A percentile compares a stretch with the other conserved stretches of the same genome.
Evolutionary conservation across 208 protist species (phyloP).

Genomic region (Trypanosoma grayi): DNA sequence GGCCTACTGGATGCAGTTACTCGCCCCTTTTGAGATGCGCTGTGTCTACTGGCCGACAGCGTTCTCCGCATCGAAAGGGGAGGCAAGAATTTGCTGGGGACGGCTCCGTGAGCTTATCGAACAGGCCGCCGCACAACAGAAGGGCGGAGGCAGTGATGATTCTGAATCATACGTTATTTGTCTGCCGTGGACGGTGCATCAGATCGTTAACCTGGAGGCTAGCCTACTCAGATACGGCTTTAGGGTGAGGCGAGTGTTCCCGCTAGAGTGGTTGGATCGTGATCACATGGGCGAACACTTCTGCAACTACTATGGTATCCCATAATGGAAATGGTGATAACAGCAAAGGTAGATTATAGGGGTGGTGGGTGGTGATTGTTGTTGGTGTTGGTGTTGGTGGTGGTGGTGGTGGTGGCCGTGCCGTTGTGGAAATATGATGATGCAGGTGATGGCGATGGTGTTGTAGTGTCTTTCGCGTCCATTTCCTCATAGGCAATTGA

Average conservation of each 20-base stretch:
- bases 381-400: too few species aligned
- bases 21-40: conserved; percentile 75
- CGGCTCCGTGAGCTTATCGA: conserved; percentile 73
- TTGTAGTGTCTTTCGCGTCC: too few species aligned
- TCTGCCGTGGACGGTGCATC: conserved; percentile 84
- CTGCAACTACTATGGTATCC: conserved; percentile 58
- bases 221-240: conserved; percentile 86
- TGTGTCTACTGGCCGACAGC: conserved; percentile 71
- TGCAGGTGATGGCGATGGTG: too few species aligned
- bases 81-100: conserved; percentile 79
- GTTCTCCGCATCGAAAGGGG: conserved; percentile 74
- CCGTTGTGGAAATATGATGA: too few species aligned
- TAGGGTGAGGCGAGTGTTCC: conserved; percentile 52
- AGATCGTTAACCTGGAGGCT: conserved; percentile 87
- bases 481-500: too few species aligned
- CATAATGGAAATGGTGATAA: conserved; percentile 14
- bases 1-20: conserved; percentile 35
- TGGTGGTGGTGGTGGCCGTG: too few species aligned
- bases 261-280: conserved; percentile 73
- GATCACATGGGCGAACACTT: conserved; percentile 81
- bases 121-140: conserved; percentile 9
- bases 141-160: conserved; percentile 2
- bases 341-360: too few species aligned
- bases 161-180: conserved; percentile 50
- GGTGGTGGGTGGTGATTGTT: too few species aligned